Conservation (phyloP, 2,329 filamentous ascomycete genomes). For the Aspergillus sp. region DNA sequence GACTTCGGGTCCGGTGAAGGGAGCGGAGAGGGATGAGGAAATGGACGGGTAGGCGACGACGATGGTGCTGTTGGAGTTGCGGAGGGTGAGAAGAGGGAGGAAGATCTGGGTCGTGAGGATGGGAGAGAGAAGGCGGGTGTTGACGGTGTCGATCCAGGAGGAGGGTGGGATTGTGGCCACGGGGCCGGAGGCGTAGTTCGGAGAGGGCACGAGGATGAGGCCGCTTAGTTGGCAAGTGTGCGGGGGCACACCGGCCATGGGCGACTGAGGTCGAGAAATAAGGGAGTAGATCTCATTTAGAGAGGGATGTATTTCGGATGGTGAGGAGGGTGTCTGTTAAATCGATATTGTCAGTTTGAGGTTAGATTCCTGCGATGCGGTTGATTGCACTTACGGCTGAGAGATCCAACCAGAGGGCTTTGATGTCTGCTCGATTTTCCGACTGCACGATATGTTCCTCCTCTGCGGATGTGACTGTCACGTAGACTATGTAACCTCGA, state of each 20-base stretch:
- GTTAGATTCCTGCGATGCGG: neutral
- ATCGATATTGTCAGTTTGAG: conserved; percentile 17
- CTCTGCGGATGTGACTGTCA: conserved; percentile 81
- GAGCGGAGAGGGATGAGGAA: conserved; percentile 46
- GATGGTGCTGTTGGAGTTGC: conserved; percentile 54
- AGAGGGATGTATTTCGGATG: conserved; percentile 58
- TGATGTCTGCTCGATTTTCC: conserved; percentile 77
- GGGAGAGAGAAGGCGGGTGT: conserved; percentile 86
- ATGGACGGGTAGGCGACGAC: conserved; percentile 48
- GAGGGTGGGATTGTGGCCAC: conserved; percentile 83
- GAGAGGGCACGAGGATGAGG: conserved; percentile 76
- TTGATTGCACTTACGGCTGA: conserved; percentile 46
- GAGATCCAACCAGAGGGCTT: conserved; percentile 78
- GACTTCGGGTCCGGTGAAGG: conserved; percentile 70
- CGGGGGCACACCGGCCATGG: conserved; percentile 72
- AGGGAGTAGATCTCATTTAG: conserved; percentile 71
- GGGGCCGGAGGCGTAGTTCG: conserved; percentile 77
- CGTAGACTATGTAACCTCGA: conserved; percentile 88
- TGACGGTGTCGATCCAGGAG: conserved; percentile 84
- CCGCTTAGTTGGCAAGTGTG: conserved; percentile 77
- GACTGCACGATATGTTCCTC: conserved; percentile 78
- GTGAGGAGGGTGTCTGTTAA: conserved; percentile 62
- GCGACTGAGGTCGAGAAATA: conserved; percentile 72
- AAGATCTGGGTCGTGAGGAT: conserved; percentile 88
- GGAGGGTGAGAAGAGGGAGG: conserved; percentile 71